These are phyloP conservation scores for Pythium guiyangense DNA, from an alignment of 352 stramenopile species.

Conservation along the genomic window DNA sequence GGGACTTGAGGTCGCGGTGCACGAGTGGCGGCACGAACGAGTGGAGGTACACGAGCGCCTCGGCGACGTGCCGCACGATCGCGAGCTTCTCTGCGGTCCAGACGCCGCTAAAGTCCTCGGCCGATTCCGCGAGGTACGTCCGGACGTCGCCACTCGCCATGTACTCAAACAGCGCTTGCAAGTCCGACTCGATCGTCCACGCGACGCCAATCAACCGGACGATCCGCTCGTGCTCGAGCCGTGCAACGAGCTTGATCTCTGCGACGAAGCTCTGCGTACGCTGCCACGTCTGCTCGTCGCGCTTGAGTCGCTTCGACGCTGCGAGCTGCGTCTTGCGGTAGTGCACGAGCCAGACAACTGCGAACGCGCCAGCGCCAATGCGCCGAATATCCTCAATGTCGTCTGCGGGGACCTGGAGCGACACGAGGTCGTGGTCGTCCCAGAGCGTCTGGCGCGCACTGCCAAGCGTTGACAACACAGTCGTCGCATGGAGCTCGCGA, in stretches of 20 bases:
- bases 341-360: slow-evolving; percentile 39
- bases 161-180: slow-evolving; percentile 69
- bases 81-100: slow-evolving; percentile 37
- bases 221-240: slow-evolving; percentile 60
- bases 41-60: slow-evolving; percentile 46
- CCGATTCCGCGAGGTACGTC: slow-evolving; percentile 25
- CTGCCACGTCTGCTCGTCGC: slow-evolving; percentile 38
- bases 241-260: slow-evolving; percentile 67
- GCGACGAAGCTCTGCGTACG: slow-evolving; percentile 42
- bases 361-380: slow-evolving; percentile 44
- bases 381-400: slow-evolving; percentile 46
- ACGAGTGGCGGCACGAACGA: slow-evolving; percentile 32
- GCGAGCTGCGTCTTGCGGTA: slow-evolving; percentile 34
- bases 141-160: slow-evolving; percentile 55
- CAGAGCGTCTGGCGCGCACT: slow-evolving; percentile 25
- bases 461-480: background rate
- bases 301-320: slow-evolving; percentile 46
- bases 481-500: background rate
- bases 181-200: slow-evolving; percentile 47
- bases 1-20: slow-evolving; percentile 38
- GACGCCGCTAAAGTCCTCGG: background rate
- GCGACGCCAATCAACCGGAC: slow-evolving; percentile 60
- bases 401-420: slow-evolving; percentile 36
- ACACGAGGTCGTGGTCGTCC: slow-evolving; percentile 52
- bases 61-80: slow-evolving; percentile 25